phyloP scores from a whole-genome alignment of 768 basidiomycete genomes.

The Hydnomerulius pinastri region DNA sequence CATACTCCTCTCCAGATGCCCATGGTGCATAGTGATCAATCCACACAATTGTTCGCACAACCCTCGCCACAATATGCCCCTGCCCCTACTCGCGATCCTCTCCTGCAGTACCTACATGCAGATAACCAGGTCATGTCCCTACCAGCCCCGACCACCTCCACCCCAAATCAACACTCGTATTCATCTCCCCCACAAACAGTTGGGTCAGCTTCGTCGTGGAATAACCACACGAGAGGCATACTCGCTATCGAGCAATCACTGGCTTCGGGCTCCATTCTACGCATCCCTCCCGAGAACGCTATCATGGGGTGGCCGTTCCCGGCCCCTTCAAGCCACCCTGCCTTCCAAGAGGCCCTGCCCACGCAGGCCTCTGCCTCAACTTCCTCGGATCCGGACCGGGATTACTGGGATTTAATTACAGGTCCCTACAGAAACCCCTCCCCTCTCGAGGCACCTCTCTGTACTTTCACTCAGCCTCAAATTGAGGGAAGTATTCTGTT shows the following conservation, averaged over 20 bases:
- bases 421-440: constrained; percentile 1
- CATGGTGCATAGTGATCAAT: not conserved
- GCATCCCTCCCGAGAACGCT: not conserved
- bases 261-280: not conserved
- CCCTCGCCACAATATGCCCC: not conserved
- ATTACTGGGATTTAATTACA: constrained; percentile 4
- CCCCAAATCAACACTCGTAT: not conserved
- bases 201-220: not conserved
- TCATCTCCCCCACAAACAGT: constrained; percentile 2
- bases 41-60: not conserved
- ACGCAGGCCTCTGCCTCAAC: not conserved
- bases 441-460: not conserved
- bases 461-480: not conserved
- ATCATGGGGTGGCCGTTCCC: constrained; percentile 4
- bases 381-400: not conserved
- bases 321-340: not conserved
- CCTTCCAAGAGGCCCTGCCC: not conserved
- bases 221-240: constrained; percentile 1
- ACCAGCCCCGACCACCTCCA: not conserved
- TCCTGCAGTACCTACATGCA: constrained; percentile 1
- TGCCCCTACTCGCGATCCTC: not conserved
- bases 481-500: constrained; percentile 5
- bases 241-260: not conserved
- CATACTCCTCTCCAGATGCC: constrained; percentile 8
- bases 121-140: constrained; percentile 3